Evolutionary conservation across 192 early-diverging fungal species (phyloP).

Genomic region (Coemansia biformis): DNA sequence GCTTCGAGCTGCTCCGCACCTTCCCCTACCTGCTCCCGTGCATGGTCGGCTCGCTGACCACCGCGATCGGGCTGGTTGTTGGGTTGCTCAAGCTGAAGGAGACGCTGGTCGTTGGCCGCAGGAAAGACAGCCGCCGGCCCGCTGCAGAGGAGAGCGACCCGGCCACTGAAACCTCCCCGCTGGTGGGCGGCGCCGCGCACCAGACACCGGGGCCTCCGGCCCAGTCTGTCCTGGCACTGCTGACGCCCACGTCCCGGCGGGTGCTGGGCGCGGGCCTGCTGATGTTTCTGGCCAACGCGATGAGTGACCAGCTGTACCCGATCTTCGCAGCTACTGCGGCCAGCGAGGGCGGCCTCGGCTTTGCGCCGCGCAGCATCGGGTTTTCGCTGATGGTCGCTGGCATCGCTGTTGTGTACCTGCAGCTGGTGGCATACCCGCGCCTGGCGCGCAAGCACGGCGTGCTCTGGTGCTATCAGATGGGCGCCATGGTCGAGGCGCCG

Average conservation of each 20-base stretch:
- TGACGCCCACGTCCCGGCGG: slow-evolving; percentile 16
- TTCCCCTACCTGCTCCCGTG: slow-evolving; percentile 88
- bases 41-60: slow-evolving; percentile 56
- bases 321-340: slow-evolving; percentile 41
- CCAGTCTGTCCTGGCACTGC: not conserved
- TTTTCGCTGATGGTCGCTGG: slow-evolving; percentile 44
- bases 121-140: not conserved
- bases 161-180: slow-evolving; percentile 1
- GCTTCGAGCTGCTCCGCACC: slow-evolving; percentile 52
- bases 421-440: slow-evolving; percentile 49
- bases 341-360: slow-evolving; percentile 52
- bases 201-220: not conserved
- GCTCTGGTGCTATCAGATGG: slow-evolving; percentile 5
- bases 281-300: slow-evolving; percentile 18
- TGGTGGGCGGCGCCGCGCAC: not conserved
- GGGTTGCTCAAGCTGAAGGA: slow-evolving; percentile 63
- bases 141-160: no score
- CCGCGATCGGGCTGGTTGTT: slow-evolving; percentile 59
- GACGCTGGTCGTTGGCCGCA: slow-evolving; percentile 29
- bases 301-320: slow-evolving; percentile 36
- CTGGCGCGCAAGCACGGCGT: slow-evolving; percentile 39
- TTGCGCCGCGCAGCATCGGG: slow-evolving; percentile 49
- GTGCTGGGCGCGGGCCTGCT: slow-evolving; percentile 22
- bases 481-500: slow-evolving; percentile 3
- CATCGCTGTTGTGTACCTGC: slow-evolving; percentile 43